Conservation (phyloP, 1,284 basidiomycete genomes). For the Chalciporus sp. region DNA sequence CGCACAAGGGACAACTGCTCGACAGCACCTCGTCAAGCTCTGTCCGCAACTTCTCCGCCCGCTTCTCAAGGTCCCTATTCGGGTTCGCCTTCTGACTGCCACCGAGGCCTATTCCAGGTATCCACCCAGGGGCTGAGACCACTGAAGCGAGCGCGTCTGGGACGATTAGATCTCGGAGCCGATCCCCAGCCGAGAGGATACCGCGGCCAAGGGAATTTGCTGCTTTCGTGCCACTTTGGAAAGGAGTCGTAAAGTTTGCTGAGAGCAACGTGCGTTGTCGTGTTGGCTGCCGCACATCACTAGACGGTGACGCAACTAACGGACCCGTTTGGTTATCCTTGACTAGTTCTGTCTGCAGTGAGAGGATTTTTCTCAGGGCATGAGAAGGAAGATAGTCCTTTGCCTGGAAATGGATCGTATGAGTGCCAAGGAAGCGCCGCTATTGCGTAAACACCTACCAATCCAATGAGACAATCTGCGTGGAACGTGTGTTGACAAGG, state of each 20-base stretch:
- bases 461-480: slow-evolving; percentile 89
- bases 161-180: slow-evolving; percentile 85
- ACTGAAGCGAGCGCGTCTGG: slow-evolving; percentile 85
- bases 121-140: slow-evolving; percentile 68
- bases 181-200: slow-evolving; percentile 86
- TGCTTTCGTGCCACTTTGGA: slow-evolving; percentile 61
- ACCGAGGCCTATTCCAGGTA: slow-evolving; percentile 56
- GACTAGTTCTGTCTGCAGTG: slow-evolving; percentile 82
- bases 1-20: slow-evolving; percentile 88
- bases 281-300: slow-evolving; percentile 44
- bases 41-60: slow-evolving; percentile 66
- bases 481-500: slow-evolving; percentile 97
- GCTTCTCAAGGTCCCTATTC: slow-evolving; percentile 59
- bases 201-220: slow-evolving; percentile 75
- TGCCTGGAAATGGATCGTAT: slow-evolving; percentile 53
- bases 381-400: slow-evolving; percentile 87
- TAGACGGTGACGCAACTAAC: slow-evolving; percentile 36
- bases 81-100: slow-evolving; percentile 48
- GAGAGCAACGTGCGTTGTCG: slow-evolving; percentile 71
- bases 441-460: slow-evolving; percentile 57
- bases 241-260: slow-evolving; percentile 62
- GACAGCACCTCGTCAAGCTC: slow-evolving; percentile 90
- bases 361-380: slow-evolving; percentile 80
- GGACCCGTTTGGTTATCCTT: slow-evolving; percentile 46
- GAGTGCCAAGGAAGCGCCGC: slow-evolving; percentile 1